phyloP scores from a whole-genome alignment of 805 yeast species.

The Schwanniomyces yamadae region DNA sequence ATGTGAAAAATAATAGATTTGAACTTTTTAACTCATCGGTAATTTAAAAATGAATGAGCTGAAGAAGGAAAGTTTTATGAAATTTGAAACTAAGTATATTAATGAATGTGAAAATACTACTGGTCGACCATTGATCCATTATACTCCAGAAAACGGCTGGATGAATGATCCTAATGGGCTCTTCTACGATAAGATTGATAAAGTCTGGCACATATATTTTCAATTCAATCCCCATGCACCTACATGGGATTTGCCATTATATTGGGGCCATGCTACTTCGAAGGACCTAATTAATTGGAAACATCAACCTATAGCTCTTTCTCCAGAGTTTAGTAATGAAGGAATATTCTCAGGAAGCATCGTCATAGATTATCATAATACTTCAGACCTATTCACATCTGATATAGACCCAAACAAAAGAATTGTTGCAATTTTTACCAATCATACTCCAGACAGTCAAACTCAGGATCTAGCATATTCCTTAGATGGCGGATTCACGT shows the following conservation, averaged over 20 bases:
- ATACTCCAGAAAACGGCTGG: slow-evolving; percentile 35
- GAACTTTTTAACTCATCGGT: too few species aligned
- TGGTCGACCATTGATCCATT: slow-evolving; percentile 23
- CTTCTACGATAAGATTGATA: slow-evolving; percentile 27
- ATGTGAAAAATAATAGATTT: too few species aligned
- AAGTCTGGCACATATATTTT: slow-evolving; percentile 35
- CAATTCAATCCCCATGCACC: slow-evolving; percentile 37
- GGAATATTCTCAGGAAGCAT: slow-evolving; percentile 38
- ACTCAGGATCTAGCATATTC: slow-evolving; percentile 35
- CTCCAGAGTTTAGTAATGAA: slow-evolving; percentile 21
- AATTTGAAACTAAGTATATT: too few species aligned
- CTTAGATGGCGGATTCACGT: slow-evolving; percentile 34
- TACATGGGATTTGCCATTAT: slow-evolving; percentile 31
- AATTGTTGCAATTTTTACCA: slow-evolving; percentile 37
- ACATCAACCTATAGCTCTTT: slow-evolving; percentile 30
- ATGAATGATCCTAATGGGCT: slow-evolving; percentile 48
- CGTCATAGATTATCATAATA: slow-evolving; percentile 36
- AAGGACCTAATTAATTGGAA: slow-evolving; percentile 33
- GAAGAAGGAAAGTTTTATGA: too few species aligned
- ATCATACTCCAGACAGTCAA: slow-evolving; percentile 18
- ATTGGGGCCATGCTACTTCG: slow-evolving; percentile 45
- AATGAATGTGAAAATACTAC: too few species aligned
- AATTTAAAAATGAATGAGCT: too few species aligned
- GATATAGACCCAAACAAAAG: slow-evolving; percentile 26
- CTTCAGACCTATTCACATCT: slow-evolving; percentile 32